Conservation (phyloP, 805 yeast genomes). For the Myxozyma monticola region DNA sequence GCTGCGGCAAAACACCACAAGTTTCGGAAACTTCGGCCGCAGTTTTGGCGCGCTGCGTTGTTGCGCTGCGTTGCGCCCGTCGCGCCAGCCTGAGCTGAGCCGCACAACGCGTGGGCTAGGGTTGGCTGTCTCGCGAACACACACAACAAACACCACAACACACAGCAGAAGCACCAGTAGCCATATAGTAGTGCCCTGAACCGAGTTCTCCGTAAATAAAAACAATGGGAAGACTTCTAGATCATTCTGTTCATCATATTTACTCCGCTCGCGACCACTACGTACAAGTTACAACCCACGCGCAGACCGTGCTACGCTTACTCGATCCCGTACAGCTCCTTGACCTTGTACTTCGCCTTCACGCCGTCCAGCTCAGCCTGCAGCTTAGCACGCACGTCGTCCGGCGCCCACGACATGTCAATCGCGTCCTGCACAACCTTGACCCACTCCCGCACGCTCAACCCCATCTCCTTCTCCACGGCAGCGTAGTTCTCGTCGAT, state of each 20-base stretch:
- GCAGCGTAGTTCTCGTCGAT: conserved; percentile 70
- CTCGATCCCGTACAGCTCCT: conserved; percentile 27
- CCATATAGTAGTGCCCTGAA: too few relatives aligned
- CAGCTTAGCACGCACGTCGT: conserved; percentile 51
- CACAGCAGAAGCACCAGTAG: too few relatives aligned
- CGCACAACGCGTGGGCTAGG: too few relatives aligned
- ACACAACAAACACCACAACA: too few relatives aligned
- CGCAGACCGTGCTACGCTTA: too few relatives aligned
- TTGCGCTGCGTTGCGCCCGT: not conserved
- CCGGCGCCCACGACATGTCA: conserved; percentile 70
- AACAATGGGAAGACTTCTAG: too few relatives aligned
- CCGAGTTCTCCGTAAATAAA: too few relatives aligned
- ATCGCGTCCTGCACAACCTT: conserved; percentile 64
- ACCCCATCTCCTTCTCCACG: conserved; percentile 66
- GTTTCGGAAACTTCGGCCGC: conserved; percentile 5
- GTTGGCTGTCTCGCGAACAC: too few relatives aligned
- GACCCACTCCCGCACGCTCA: conserved; percentile 61
- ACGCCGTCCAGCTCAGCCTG: conserved; percentile 33
- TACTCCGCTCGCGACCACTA: not conserved
- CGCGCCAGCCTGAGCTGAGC: too few relatives aligned
- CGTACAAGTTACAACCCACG: not conserved
- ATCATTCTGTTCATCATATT: not conserved
- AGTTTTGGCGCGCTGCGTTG: not conserved
- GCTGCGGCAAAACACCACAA: conserved; percentile 4
- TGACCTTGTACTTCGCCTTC: conserved; percentile 23